Percentiles rank a stretch among this genome's conserved stretches.
phyloP scores from a whole-genome alignment of 2,329 filamentous ascomycete species.

The Penicillium sp. region DNA sequence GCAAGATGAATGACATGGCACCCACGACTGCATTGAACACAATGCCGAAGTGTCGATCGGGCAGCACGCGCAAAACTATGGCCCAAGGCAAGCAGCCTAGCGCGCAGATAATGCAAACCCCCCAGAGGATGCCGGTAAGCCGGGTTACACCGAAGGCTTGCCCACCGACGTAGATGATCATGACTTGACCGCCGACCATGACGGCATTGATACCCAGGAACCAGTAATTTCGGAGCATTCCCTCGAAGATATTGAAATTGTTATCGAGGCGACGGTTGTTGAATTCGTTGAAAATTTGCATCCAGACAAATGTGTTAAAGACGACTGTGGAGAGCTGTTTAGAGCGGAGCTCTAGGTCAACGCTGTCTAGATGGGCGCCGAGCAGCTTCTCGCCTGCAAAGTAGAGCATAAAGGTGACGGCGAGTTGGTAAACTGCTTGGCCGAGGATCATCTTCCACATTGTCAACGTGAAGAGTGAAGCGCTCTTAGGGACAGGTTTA shows the following conservation, averaged over 20 bases:
- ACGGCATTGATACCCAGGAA: constrained; percentile 83
- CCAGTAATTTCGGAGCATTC: constrained; percentile 81
- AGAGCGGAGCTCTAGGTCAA: constrained; percentile 40
- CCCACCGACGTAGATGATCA: constrained; percentile 89
- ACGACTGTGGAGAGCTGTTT: constrained; percentile 75
- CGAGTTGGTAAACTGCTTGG: constrained; percentile 86
- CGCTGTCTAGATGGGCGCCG: constrained; percentile 56
- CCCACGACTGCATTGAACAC: constrained; percentile 56
- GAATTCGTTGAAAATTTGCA: constrained; percentile 99
- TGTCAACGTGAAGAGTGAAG: constrained; percentile 77
- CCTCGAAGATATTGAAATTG: constrained; percentile 93
- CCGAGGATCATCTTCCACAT: constrained; percentile 99
- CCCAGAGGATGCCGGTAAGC: constrained; percentile 81
- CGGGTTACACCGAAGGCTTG: constrained; percentile 74
- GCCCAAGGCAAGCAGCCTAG: constrained; percentile 84
- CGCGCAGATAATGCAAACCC: constrained; percentile 80
- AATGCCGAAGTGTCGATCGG: constrained; percentile 63
- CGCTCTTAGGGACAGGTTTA: constrained; percentile 75
- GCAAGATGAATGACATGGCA: constrained; percentile 58
- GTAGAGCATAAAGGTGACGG: constrained; percentile 78
- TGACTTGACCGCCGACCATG: constrained; percentile 86
- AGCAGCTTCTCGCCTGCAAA: constrained; percentile 70
- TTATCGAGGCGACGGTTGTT: constrained; percentile 97
- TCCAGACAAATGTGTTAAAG: constrained; percentile 99
- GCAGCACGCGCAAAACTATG: constrained; percentile 78